Evolutionary conservation across 768 basidiomycete genomes (phyloP).

Genomic region (Termitomyces sp.): DNA sequence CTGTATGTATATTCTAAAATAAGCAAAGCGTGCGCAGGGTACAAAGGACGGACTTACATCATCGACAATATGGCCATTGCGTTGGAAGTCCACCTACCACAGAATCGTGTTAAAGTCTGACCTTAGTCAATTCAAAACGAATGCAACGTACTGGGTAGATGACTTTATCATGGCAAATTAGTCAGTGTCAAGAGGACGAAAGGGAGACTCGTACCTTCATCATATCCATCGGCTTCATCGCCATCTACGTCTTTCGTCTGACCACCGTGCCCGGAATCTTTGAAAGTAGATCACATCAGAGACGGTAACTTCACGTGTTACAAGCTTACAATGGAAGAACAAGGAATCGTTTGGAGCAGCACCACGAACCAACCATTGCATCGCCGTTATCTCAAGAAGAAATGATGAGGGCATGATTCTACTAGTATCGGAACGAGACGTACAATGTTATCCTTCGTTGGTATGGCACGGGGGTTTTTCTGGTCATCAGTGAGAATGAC

Average conservation of each 20-base stretch:
- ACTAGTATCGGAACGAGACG: conserved; percentile 13
- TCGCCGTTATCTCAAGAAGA: conserved; percentile 55
- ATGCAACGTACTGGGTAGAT: conserved; percentile 79
- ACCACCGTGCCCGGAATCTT: conserved; percentile 93
- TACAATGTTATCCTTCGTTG: conserved; percentile 81
- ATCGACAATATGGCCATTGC: conserved; percentile 77
- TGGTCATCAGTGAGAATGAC: conserved; percentile 82
- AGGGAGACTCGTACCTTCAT: conserved; percentile 51
- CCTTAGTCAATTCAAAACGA: neutral
- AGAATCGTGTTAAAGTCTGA: neutral
- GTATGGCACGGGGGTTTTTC: conserved; percentile 51
- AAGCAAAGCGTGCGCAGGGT: conserved; percentile 1
- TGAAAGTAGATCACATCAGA: neutral
- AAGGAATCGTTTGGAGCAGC: conserved; percentile 81
- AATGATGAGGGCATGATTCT: neutral
- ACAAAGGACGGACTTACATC: conserved; percentile 51
- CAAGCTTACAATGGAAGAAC: conserved; percentile 77
- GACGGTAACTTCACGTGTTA: neutral
- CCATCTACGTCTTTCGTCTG: conserved; percentile 81
- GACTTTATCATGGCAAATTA: conserved; percentile 32
- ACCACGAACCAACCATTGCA: conserved; percentile 87
- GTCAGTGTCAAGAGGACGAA: neutral
- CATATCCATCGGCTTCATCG: conserved; percentile 80
- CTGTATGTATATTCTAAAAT: conserved; percentile 26
- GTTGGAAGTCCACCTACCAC: conserved; percentile 43